phyloP scores from a whole-genome alignment of 305 asterid species.

The Fraxinus sp. region DNA sequence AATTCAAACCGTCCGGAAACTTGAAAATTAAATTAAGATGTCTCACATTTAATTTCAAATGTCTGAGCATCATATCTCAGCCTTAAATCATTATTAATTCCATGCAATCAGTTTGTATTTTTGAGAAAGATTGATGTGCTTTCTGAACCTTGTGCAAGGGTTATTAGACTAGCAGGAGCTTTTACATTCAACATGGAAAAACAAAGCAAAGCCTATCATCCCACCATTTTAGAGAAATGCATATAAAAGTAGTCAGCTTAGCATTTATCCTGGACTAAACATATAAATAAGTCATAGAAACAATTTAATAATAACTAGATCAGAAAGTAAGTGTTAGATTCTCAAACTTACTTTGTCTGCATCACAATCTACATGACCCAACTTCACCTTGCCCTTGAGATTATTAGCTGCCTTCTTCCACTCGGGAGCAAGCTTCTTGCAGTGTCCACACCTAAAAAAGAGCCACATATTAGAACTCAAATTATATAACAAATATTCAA shows the following conservation, averaged over 20 bases:
- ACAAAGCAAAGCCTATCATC: conserved; percentile 1
- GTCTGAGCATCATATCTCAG: background rate
- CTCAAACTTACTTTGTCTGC: conserved; percentile 68
- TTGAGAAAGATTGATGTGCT: background rate
- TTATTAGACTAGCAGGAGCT: background rate
- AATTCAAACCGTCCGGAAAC: background rate
- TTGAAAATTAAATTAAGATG: background rate
- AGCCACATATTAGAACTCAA: conserved; percentile 20
- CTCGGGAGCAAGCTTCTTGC: conserved; percentile 98
- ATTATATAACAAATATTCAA: background rate
- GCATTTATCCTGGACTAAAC: conserved; percentile 11
- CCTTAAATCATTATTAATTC: background rate
- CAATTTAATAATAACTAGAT: background rate
- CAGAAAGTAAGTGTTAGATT: conserved; percentile 7
- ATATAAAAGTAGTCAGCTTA: conserved; percentile 1
- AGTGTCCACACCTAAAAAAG: conserved; percentile 88
- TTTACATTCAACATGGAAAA: background rate
- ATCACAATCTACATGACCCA: conserved; percentile 97
- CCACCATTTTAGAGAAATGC: conserved; percentile 7
- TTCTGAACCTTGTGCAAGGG: background rate
- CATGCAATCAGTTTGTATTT: background rate
- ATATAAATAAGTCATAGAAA: background rate
- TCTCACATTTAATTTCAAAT: background rate
- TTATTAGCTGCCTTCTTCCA: conserved; percentile 95
- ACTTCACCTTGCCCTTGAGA: conserved; percentile 89